Base-by-base conservation (phyloP, 1,284 basidiomycete species). In the Entoloma clypeatum region DNA sequence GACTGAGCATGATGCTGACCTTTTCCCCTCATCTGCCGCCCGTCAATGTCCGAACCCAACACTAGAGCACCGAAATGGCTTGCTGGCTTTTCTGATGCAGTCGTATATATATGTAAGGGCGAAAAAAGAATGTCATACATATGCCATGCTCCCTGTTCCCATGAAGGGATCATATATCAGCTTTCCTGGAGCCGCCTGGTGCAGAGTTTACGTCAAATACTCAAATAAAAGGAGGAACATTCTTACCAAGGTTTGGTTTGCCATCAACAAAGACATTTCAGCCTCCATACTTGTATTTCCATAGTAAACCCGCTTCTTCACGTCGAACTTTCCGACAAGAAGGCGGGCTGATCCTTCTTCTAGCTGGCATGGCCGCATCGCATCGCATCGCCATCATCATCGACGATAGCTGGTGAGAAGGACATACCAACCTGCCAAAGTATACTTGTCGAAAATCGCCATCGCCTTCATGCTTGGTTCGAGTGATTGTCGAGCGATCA, bases 221-320 rank as follows among this genome's bases (percentile, higher is more conserved):
- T 5, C 24, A 23, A 33, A 2, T 2, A n/a, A 14, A 39, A 18
- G 17, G n/a, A 14, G 7, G 28, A 21, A 10, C 32, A 13, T 16
- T 47, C 66, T 29, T 47, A 88, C 92, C 56, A 95, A 67, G 0
- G 93, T 85, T 65, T 99, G 96, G 53, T 93, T 94, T 5, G 94
- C 93, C 92, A 98, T 96, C 25, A 98, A 63, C 30, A 99, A 68
- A 1, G 91, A 93, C 49, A 97, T 86, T 58, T 97, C 92, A 1
- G 93, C 81, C 55, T 98, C 94, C 96, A 99, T 99, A 53, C 88
- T 91, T 0, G 96, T 99, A 54, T 96, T 99, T 7, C 96, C 95
- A 59, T 84, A 98, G 60, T 92, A 96, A 10, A 71, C 69, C 5
- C 96, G 77, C 57, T 92, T 91, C 63, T 97, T 98, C 41, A 99